These are phyloP conservation scores for Mycena kentingensis DNA, from an alignment of 768 basidiomycete genomes.

Conservation along the genomic window DNA sequence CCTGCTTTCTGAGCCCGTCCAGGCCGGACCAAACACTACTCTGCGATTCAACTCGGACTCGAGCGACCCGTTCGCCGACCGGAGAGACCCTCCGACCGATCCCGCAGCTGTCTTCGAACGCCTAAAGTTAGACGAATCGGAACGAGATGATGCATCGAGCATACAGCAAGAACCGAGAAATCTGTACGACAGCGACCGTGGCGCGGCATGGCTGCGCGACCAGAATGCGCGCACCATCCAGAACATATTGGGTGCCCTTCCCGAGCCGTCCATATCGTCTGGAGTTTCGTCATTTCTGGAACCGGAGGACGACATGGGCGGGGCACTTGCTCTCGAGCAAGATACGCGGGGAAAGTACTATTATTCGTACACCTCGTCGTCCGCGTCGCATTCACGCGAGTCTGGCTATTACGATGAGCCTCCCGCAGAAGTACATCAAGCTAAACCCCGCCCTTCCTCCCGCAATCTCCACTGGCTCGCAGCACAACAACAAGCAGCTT, in stretches of 20 bases:
- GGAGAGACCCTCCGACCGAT: constrained; percentile 32
- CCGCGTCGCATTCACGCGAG: constrained; percentile 53
- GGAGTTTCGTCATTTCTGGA: constrained; percentile 41
- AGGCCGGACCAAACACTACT: constrained; percentile 20
- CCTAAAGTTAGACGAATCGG: constrained; percentile 51
- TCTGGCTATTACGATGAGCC: constrained; percentile 55
- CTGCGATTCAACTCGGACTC: constrained; percentile 13
- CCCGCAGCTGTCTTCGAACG: constrained; percentile 56
- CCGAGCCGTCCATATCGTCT: constrained; percentile 62
- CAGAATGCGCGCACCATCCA: constrained; percentile 71
- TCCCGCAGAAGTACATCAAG: constrained; percentile 28
- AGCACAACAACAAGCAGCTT: constrained; percentile 44
- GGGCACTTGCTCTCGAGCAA: constrained; percentile 67
- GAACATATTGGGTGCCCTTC: constrained; percentile 58
- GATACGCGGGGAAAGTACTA: constrained; percentile 74
- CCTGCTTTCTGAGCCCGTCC: background rate
- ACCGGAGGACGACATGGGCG: constrained; percentile 49
- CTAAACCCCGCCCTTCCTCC: constrained; percentile 58
- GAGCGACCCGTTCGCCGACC: constrained; percentile 33
- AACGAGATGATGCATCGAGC: constrained; percentile 42
- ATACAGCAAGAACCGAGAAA: constrained; percentile 40
- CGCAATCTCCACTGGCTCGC: constrained; percentile 70
- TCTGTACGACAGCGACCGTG: constrained; percentile 61
- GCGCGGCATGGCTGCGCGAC: constrained; percentile 80
- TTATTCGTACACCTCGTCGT: constrained; percentile 65